These are phyloP conservation scores for Chlorella sp. DNA, from an alignment of 139 green algal genomes.

Conservation along the genomic window DNA sequence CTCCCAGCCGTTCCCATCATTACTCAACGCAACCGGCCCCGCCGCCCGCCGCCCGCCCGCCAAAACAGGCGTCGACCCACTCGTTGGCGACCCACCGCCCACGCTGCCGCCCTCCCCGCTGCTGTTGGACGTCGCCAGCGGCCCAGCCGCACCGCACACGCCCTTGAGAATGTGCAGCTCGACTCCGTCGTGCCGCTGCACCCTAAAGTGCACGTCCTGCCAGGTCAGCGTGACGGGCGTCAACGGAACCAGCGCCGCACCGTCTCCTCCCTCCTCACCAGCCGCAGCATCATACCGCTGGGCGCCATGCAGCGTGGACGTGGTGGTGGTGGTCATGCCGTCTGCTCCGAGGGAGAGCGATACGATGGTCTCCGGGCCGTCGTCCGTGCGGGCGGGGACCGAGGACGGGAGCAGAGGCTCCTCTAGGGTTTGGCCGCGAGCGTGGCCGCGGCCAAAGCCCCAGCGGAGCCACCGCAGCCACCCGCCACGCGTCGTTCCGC, in stretches of 20 bases:
- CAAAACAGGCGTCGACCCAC: no score
- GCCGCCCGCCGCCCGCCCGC: no score
- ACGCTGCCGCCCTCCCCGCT: background rate
- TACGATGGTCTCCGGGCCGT: background rate
- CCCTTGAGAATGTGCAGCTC: conserved; percentile 32
- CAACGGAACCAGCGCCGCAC: background rate
- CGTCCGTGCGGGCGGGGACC: background rate
- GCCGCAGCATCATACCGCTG: background rate
- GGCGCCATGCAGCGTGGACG: background rate
- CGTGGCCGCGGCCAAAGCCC: background rate
- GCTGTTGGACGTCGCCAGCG: background rate
- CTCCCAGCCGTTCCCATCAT: no score
- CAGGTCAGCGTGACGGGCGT: conserved; percentile 25
- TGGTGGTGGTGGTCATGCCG: background rate
- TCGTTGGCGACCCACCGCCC: background rate
- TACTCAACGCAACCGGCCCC: no score
- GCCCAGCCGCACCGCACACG: conserved; percentile 38
- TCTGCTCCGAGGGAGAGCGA: background rate
- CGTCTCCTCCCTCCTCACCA: background rate
- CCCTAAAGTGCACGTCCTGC: conserved; percentile 23
- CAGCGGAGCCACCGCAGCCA: background rate
- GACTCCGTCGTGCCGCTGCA: conserved; percentile 5
- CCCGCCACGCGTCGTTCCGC: background rate
- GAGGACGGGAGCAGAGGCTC: background rate
- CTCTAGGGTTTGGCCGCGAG: background rate